Percentiles rank a stretch among this genome's conserved stretches.
Conservation (phyloP, 805 yeast species). For the Cyberlindnera petersonii region DNA sequence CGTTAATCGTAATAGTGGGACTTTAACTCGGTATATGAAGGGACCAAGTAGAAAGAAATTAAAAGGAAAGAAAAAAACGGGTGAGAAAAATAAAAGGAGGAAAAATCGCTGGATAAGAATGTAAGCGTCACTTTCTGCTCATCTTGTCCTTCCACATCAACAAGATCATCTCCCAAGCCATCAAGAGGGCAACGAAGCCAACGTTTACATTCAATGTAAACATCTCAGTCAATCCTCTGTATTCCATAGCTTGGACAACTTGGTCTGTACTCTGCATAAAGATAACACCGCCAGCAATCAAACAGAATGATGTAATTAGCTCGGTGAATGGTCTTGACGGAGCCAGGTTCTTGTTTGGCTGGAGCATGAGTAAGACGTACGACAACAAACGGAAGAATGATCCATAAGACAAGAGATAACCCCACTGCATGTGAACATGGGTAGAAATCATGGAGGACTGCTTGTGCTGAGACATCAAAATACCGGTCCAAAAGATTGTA, state of each 20-base stretch:
- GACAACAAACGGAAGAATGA: conserved; percentile 72
- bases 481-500: conserved; percentile 95
- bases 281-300: conserved; percentile 84
- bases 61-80: not conserved
- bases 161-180: conserved; percentile 84
- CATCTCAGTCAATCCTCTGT: conserved; percentile 81
- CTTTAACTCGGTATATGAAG: no score
- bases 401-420: conserved; percentile 75
- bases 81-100: not conserved
- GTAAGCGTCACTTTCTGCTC: conserved; percentile 21
- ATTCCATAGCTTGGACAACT: conserved; percentile 74
- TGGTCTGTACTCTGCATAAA: conserved; percentile 93
- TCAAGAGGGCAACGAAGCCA: conserved; percentile 69
- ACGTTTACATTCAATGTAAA: conserved; percentile 85
- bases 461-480: conserved; percentile 89
- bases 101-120: no score
- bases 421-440: conserved; percentile 88
- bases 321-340: conserved; percentile 86
- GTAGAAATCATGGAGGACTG: conserved; percentile 82
- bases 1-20: no score
- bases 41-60: not conserved
- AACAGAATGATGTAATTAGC: conserved; percentile 69
- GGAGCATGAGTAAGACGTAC: conserved; percentile 49
- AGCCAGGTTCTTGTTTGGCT: conserved; percentile 33
- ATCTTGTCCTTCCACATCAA: conserved; percentile 59